phyloP scores from a whole-genome alignment of 2,329 filamentous ascomycete species.

The Ascochyta rabiei region DNA sequence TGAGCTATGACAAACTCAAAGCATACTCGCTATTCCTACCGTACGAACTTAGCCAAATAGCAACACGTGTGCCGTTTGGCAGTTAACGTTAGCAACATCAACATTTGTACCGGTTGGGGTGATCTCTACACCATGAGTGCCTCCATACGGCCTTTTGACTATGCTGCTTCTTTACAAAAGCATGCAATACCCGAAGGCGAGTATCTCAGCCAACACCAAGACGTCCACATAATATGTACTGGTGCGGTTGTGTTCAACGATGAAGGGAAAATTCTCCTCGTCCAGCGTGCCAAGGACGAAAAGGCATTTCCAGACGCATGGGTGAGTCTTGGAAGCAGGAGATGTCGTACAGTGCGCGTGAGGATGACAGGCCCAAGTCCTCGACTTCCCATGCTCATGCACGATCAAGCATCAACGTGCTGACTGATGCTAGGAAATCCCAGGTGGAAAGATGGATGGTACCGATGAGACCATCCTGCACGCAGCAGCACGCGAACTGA shows the following conservation, averaged over 20 bases:
- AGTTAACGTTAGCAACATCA: too few species aligned
- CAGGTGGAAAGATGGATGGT: conserved; percentile 57
- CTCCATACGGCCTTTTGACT: conserved; percentile 22
- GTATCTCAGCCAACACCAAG: conserved; percentile 33
- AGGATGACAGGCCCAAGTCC: background rate
- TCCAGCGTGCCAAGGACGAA: conserved; percentile 46
- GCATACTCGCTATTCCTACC: background rate
- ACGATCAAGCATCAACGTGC: background rate
- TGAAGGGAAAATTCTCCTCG: conserved; percentile 41
- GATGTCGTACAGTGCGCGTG: background rate
- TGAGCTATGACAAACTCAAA: background rate
- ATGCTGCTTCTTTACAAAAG: conserved; percentile 31
- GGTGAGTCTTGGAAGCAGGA: conserved; percentile 26
- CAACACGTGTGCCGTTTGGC: too few species aligned
- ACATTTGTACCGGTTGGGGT: too few species aligned
- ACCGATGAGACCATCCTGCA: conserved; percentile 57
- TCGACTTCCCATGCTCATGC: background rate
- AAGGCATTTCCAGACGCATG: conserved; percentile 43
- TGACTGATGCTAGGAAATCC: conserved; percentile 53
- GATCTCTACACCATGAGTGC: conserved; percentile 10
- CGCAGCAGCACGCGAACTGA: conserved; percentile 57
- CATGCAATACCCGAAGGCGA: conserved; percentile 38
- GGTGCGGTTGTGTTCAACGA: conserved; percentile 43
- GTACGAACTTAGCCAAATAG: too few species aligned
- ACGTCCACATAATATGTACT: conserved; percentile 36